These are phyloP conservation scores for Mariannaea sp. DNA, from an alignment of 2,329 filamentous ascomycete species.

Conservation along the genomic window DNA sequence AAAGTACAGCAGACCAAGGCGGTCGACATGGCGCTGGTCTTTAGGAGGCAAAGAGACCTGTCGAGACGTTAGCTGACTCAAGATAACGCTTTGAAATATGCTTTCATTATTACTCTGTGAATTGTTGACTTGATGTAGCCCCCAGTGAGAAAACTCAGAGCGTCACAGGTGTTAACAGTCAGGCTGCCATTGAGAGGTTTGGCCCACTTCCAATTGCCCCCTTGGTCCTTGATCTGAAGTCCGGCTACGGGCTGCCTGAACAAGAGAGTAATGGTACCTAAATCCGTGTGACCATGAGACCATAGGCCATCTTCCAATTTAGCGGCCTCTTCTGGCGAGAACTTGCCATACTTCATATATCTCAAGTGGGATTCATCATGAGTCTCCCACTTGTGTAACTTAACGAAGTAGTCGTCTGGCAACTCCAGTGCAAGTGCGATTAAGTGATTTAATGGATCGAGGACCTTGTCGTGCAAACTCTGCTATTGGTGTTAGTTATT, in stretches of 20 bases:
- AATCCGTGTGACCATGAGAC: slow-evolving; percentile 58
- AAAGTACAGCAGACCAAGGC: slow-evolving; percentile 57
- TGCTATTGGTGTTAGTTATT: slow-evolving; percentile 30
- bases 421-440: slow-evolving; percentile 66
- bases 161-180: slow-evolving; percentile 57
- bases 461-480: slow-evolving; percentile 56
- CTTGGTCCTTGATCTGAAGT: slow-evolving; percentile 57
- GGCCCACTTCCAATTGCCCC: slow-evolving; percentile 56
- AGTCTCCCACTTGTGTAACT: slow-evolving; percentile 59
- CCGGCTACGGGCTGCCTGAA: slow-evolving; percentile 64
- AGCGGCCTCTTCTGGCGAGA: slow-evolving; percentile 53
- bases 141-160: slow-evolving; percentile 53
- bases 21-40: slow-evolving; percentile 51
- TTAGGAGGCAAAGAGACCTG: slow-evolving; percentile 46
- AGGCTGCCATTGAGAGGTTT: slow-evolving; percentile 54
- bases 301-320: slow-evolving; percentile 50
- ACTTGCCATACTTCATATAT: slow-evolving; percentile 63
- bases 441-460: slow-evolving; percentile 61
- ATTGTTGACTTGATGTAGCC: slow-evolving; percentile 52
- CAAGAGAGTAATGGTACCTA: slow-evolving; percentile 60
- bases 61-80: background rate
- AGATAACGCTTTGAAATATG: background rate
- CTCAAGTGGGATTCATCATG: slow-evolving; percentile 65
- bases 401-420: slow-evolving; percentile 61
- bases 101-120: slow-evolving; percentile 39